Percentiles rank a stretch among this genome's conserved stretches.
Conservation (phyloP, 2,329 filamentous ascomycete species). For the Epichloe baconii region DNA sequence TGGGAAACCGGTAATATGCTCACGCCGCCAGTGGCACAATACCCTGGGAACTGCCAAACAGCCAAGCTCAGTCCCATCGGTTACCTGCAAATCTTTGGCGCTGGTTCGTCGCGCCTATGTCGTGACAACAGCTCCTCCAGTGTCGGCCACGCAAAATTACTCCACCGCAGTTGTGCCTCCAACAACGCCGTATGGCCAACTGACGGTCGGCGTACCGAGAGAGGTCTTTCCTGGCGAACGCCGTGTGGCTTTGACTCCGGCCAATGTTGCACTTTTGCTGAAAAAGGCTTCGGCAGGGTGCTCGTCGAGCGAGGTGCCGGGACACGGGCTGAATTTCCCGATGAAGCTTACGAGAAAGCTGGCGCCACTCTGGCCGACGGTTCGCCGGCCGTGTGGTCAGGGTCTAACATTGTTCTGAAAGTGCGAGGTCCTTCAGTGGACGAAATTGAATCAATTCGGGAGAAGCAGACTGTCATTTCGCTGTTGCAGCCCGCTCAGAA, state of each 20-base stretch:
- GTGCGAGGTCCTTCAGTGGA: constrained; percentile 61
- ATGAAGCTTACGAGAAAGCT: constrained; percentile 62
- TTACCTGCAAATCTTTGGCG: constrained; percentile 19
- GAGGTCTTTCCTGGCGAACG: constrained; percentile 71
- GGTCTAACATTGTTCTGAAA: constrained; percentile 71
- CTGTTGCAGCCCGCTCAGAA: constrained; percentile 78
- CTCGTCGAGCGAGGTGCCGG: constrained; percentile 76
- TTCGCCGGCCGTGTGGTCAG: constrained; percentile 54
- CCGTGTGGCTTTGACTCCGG: constrained; percentile 72
- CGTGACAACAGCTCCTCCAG: constrained; percentile 11
- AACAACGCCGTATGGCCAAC: constrained; percentile 51
- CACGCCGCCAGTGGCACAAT: constrained; percentile 27
- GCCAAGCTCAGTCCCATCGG: constrained; percentile 15
- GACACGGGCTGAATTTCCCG: constrained; percentile 59
- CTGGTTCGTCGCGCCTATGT: constrained; percentile 28
- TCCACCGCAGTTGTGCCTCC: constrained; percentile 27
- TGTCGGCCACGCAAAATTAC: constrained; percentile 18
- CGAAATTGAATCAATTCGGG: constrained; percentile 55
- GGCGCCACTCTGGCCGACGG: constrained; percentile 65
- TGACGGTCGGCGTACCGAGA: constrained; percentile 66
- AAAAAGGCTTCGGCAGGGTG: constrained; percentile 76
- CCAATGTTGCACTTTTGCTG: constrained; percentile 67
- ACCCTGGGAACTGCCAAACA: constrained; percentile 17
- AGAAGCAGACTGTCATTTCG: constrained; percentile 64
- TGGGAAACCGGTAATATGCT: constrained; percentile 9